Evolutionary conservation across 73 alveolate genomes (phyloP).

Genomic region (Blepharisma japonicum): DNA sequence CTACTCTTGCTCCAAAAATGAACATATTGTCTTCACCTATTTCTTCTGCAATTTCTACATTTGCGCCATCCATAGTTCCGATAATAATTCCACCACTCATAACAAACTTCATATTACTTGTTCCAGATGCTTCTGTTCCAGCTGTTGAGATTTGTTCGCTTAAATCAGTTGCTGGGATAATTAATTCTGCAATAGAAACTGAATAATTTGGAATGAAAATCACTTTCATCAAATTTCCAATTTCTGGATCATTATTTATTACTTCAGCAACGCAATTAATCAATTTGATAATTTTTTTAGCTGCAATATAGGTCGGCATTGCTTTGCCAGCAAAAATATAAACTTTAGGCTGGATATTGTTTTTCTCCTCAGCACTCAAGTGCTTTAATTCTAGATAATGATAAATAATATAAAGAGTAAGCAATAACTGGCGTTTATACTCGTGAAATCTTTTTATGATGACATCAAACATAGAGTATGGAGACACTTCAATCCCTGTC

Average conservation of each 20-base stretch:
- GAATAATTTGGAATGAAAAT: conserved; percentile 84
- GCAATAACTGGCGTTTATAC: conserved; percentile 83
- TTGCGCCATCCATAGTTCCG: conserved; percentile 96
- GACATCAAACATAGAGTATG: conserved; percentile 60
- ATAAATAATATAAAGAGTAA: conserved; percentile 72
- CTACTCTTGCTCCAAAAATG: conserved; percentile 87
- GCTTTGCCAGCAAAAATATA: conserved; percentile 94
- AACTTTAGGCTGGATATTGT: conserved; percentile 77
- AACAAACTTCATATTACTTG: conserved; percentile 86
- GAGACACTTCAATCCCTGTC: conserved; percentile 48
- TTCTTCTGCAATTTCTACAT: conserved; percentile 92
- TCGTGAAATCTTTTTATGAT: conserved; percentile 85
- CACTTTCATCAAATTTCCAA: conserved; percentile 71
- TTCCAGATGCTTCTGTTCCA: conserved; percentile 94
- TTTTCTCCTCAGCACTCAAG: conserved; percentile 53
- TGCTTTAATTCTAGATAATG: conserved; percentile 56
- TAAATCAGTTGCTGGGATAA: conserved; percentile 92
- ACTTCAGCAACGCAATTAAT: conserved; percentile 76
- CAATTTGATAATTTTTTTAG: conserved; percentile 81
- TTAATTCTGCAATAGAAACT: conserved; percentile 81
- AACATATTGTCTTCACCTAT: conserved; percentile 90
- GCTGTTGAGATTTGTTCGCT: conserved; percentile 89
- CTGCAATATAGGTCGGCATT: conserved; percentile 86
- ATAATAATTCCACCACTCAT: conserved; percentile 89
- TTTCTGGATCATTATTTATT: conserved; percentile 81